Base-by-base conservation (phyloP, 352 stramenopile genomes). In the Phytophthora multivora region DNA sequence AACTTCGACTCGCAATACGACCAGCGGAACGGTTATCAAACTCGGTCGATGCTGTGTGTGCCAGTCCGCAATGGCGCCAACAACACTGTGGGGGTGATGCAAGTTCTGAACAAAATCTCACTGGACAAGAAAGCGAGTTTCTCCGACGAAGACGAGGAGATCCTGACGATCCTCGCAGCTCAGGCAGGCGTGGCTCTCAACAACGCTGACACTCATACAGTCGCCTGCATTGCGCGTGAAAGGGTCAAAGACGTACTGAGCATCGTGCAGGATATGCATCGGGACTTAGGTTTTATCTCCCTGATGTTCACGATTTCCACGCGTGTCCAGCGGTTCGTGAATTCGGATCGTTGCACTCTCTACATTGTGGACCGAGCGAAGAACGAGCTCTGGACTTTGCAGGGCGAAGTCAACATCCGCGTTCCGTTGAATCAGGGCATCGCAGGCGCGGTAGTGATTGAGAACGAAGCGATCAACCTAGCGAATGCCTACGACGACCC, bases 1-100 rank as follows among this genome's bases (percentile, higher is more conserved):
- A 90, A 91, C 50, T 99, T 99, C 63, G 93, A 98, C 58, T 79
- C 77, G 46, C 79, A 95, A 26, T 96, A 98, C 62, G 94, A 98
- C 49, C 75, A 92, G 40, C 74, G 91, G 50, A 98, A 91, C 10
- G 95, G 93, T 3, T 98, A 97, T 68, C 80, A 88, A 38, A 98
- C 96, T 12, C 81, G 78, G 26, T 96, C 81, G 28, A 92, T 98
- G 54, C 69, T 99, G n/a, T 97, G 88, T 23, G 79, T 95, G 9
- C 96, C 96, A 0, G 85, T 98, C 2, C 80, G 80, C 35, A 90
- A 95, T 25, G 76, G 81, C 5, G 63, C 77, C 40, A 88, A 91
- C 59, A 79, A 81, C 9, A 90, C 95, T 28, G 87, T 97, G 2
- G 91, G 87, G 25, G 91, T 97, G 30, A 80, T 97, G 43, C 86